A percentile compares a stretch with the other conserved stretches of the same genome.
Evolutionary conservation across 352 stramenopile genomes (phyloP).

Genomic region (Phytophthora niederhauseri): DNA sequence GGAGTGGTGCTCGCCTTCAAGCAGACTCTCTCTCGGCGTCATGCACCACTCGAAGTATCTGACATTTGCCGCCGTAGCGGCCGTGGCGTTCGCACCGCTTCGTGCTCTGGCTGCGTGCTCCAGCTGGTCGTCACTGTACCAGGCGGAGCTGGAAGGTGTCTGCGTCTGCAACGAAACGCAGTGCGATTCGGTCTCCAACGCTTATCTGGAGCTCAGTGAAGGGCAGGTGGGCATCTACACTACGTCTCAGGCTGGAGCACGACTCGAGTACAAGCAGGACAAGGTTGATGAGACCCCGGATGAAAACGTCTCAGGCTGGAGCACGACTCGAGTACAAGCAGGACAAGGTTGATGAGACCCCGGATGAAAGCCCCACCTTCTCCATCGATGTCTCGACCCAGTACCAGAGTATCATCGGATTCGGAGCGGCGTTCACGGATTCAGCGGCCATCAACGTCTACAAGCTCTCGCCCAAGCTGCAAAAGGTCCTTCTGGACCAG

Average conservation of each 20-base stretch:
- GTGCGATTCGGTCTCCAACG: conserved; percentile 58
- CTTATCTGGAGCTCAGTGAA: conserved; percentile 44
- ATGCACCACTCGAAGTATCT: not conserved
- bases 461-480: conserved; percentile 56
- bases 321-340: conserved; percentile 52
- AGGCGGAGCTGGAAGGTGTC: conserved; percentile 51
- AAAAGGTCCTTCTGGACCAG: conserved; percentile 72
- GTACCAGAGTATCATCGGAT: conserved; percentile 86
- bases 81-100: conserved; percentile 14
- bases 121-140: conserved; percentile 51
- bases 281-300: conserved; percentile 27
- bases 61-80: not conserved
- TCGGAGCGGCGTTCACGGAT: conserved; percentile 92
- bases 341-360: conserved; percentile 27
- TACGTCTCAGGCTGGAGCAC: conserved; percentile 53
- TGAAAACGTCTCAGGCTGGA: conserved; percentile 46
- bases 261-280: conserved; percentile 45
- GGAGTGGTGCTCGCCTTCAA: not conserved
- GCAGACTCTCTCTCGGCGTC: not conserved
- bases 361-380: conserved; percentile 40
- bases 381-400: conserved; percentile 56
- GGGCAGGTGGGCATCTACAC: conserved; percentile 53
- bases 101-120: conserved; percentile 32
- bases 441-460: conserved; percentile 83
- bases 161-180: conserved; percentile 58